phyloP scores from a whole-genome alignment of 1,284 basidiomycete genomes.

The Lentinula novae-zelandiae region DNA sequence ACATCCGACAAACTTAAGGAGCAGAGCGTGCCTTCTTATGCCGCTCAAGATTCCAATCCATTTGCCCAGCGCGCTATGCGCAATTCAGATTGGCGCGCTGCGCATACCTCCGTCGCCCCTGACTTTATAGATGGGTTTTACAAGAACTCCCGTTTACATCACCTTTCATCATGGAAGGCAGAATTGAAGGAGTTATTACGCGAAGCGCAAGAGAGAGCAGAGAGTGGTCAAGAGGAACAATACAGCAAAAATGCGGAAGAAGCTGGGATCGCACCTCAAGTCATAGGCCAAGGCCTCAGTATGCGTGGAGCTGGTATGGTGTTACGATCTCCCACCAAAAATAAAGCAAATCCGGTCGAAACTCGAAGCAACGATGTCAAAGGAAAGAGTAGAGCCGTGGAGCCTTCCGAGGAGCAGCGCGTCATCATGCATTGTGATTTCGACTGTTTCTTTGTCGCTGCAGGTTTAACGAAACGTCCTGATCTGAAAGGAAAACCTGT shows the following conservation, averaged over 20 bases:
- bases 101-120: slow-evolving; percentile 83
- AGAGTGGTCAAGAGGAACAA: slow-evolving; percentile 28
- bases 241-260: too few species aligned
- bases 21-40: slow-evolving; percentile 56
- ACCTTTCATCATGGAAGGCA: slow-evolving; percentile 90
- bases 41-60: slow-evolving; percentile 61
- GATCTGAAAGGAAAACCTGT: slow-evolving; percentile 83
- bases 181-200: slow-evolving; percentile 82
- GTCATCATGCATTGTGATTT: slow-evolving; percentile 96
- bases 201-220: slow-evolving; percentile 73
- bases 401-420: slow-evolving; percentile 37
- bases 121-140: slow-evolving; percentile 91
- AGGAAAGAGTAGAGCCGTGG: slow-evolving; percentile 36
- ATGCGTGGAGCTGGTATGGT: slow-evolving; percentile 58
- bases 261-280: not conserved
- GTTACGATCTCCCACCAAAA: slow-evolving; percentile 42
- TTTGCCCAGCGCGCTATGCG: slow-evolving; percentile 75
- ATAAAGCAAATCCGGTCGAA: slow-evolving; percentile 2
- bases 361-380: slow-evolving; percentile 45
- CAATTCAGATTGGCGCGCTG: slow-evolving; percentile 78
- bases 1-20: slow-evolving; percentile 20
- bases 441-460: slow-evolving; percentile 95
- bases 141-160: slow-evolving; percentile 88
- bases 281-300: slow-evolving; percentile 34
- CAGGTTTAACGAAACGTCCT: slow-evolving; percentile 76